Conservation (phyloP, 176 grass and related monocot genomes). For the Oryza officinalis region DNA sequence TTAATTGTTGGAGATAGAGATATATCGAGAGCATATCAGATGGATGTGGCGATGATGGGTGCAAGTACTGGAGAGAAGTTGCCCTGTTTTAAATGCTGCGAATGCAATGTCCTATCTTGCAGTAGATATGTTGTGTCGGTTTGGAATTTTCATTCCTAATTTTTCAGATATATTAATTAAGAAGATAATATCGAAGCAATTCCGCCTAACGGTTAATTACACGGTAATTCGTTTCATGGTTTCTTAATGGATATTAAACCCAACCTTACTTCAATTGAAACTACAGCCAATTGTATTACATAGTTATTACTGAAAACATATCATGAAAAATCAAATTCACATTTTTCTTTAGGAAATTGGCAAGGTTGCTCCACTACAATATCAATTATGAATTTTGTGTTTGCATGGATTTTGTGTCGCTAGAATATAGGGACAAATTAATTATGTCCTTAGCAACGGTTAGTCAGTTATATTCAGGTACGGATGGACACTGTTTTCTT, state of each 20-base stretch:
- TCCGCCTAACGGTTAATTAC: background rate
- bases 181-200: background rate
- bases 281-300: too few species aligned
- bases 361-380: background rate
- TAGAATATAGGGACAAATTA: background rate
- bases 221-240: background rate
- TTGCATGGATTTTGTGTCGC: background rate
- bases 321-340: background rate
- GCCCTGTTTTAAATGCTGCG: background rate
- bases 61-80: background rate
- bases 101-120: background rate
- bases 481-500: background rate
- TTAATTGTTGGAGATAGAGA: background rate
- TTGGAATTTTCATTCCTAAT: background rate
- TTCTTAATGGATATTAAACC: too few species aligned
- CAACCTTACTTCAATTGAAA: too few species aligned
- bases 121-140: background rate
- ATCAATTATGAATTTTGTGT: too few species aligned
- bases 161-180: background rate
- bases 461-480: background rate
- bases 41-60: background rate
- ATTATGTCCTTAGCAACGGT: background rate
- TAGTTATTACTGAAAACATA: too few species aligned
- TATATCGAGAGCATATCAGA: background rate
- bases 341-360: too few species aligned